Evolutionary conservation across 768 basidiomycete genomes (phyloP), one percentile per base, ranked within the genome.

Genomic region (Termitomyces heimii): DNA sequence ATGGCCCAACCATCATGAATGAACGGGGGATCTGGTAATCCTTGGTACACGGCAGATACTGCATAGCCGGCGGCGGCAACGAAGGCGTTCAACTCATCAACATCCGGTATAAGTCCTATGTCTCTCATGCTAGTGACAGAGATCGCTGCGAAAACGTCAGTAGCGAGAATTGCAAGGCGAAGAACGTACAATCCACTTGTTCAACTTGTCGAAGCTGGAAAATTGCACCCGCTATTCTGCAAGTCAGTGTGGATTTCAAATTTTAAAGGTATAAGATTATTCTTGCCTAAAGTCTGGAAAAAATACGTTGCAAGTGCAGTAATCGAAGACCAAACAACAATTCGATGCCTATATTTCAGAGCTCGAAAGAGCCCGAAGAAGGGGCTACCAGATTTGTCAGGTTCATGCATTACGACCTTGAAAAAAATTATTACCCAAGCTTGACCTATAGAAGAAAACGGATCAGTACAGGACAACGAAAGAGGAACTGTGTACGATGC

Each of bases 31-130:
- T 85, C 82, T 5, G 70, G 63, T 6, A 87, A 66, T 18, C 67
- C 62, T 60, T 81, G 74, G 37, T 76, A 67, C 4, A 75, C 75
- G 6, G 77, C 73, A 18, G 77, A 75, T 46, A 79, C 77, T 4
- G 76, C 74, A 60, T 76, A 81, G 61, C 86, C 86, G 8, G 83
- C 78, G 8, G 85, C 82, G 28, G 85, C 82, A 10, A 81, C 70
- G 63, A 86, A 87, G 18, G 76, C 75, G 43, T 78, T 79, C 47
- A 87, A 63, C 8, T 77, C 66, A 20, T 64, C 54, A 18, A 80
- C 68, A 56, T 76, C 73, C 4, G 78, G 76, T 8, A 72, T 69
- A 22, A 84, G 76, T 7, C 77, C 80, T 34, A 86, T 57, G 1
- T 63, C 65, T 40, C 74, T 69, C n/a, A 62, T 71, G 57, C 77